phyloP scores from a whole-genome alignment of 257 asterid genomes.

The Solanum dulcamara region DNA sequence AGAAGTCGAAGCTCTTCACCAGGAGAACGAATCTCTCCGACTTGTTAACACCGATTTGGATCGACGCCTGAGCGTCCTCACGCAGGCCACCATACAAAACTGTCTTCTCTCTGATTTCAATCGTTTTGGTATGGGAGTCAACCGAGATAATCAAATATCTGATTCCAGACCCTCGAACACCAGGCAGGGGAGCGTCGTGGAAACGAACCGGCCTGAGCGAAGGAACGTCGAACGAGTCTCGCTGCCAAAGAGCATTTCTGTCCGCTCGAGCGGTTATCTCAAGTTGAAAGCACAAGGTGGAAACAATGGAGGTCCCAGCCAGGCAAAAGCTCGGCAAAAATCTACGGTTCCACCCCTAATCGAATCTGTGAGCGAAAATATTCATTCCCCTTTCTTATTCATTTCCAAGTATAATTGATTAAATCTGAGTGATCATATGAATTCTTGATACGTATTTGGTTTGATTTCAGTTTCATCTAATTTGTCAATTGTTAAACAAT shows the following conservation, averaged over 20 bases:
- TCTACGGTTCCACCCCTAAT: slow-evolving; percentile 10
- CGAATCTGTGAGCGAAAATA: slow-evolving; percentile 32
- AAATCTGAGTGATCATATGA: neutral
- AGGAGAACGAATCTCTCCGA: slow-evolving; percentile 46
- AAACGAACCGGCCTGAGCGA: slow-evolving; percentile 26
- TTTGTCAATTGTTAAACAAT: neutral
- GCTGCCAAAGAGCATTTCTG: slow-evolving; percentile 74
- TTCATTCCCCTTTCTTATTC: neutral
- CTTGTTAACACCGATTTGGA: slow-evolving; percentile 55
- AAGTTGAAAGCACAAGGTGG: slow-evolving; percentile 19
- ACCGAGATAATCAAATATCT: neutral
- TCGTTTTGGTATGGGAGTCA: slow-evolving; percentile 35
- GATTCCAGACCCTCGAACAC: neutral
- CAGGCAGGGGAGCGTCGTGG: slow-evolving; percentile 7
- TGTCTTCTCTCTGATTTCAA: slow-evolving; percentile 55
- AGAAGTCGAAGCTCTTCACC: slow-evolving; percentile 48
- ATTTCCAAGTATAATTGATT: neutral
- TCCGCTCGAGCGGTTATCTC: slow-evolving; percentile 53
- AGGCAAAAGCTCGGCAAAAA: slow-evolving; percentile 14
- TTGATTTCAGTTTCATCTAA: neutral
- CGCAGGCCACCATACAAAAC: slow-evolving; percentile 37
- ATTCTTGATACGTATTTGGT: neutral
- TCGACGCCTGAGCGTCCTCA: slow-evolving; percentile 47
- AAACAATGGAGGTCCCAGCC: slow-evolving; percentile 11
- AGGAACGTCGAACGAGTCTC: slow-evolving; percentile 29